Base-by-base conservation (phyloP, 208 protist species). In the Phytomonas sp. region DNA sequence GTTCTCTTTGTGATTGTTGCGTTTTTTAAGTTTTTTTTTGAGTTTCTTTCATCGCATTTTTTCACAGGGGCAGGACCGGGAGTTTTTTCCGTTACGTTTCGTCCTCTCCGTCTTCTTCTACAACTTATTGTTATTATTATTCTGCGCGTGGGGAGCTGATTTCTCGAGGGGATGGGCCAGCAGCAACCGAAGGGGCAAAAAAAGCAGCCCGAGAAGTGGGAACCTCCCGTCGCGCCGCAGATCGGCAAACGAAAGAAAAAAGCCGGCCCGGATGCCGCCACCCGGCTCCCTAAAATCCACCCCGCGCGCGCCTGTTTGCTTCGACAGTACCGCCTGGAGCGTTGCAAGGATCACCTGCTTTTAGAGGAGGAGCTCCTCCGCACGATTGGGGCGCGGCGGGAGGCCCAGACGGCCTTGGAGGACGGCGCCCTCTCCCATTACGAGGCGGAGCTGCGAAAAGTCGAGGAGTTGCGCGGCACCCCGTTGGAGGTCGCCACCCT, bases 281-380 rank as follows among this genome's bases (percentile, higher is more conserved):
- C 87, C 43, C 83, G 87, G 33, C 67, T 96, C 36, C 94, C 94
- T 9, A 87, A 90, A 78, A 91, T 99, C 11, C 97, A 89, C 67
- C 99, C 99, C 33, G 75, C 87, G 40, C 92, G 96, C 2, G 97
- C 97, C 66, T 99, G 98, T 76, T 94, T 98, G 61, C 89, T 99
- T 53, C 88, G 97, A 23, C 82, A 99, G 73, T 90, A 99, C 36
- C 96, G 98, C 66, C 85, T 99, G 11, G 97, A 99, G 71, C 89
- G 99, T 29, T 97, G 99, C 61, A 99, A 99, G 78, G 99, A 99
- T 75, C 99, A 98, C 80, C 85, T 99, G 23, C 83, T 99, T 26
- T 92, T 99, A 71, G 99, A 99, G 82, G 93, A 99, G 68, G 98
- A 99, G 79, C 99, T 99, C 75, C 91, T 99, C 60, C 89, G 93